Base-by-base conservation (phyloP, 805 yeast species). In the Sungouiozyma ichnusensis region DNA sequence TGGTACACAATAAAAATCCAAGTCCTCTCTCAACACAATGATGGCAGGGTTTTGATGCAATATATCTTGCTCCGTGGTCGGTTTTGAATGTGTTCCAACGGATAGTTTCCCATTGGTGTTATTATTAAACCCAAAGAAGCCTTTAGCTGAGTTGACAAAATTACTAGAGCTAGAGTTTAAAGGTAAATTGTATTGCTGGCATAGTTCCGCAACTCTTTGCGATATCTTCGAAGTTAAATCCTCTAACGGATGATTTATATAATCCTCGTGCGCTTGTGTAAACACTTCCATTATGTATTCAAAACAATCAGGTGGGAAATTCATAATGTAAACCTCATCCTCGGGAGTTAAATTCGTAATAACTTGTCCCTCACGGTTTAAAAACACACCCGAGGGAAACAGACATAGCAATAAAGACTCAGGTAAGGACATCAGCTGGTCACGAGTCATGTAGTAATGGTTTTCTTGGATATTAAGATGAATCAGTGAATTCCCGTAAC, bases 1-100 rank as follows among this genome's bases (percentile, higher is more conserved):
- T 2, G 96, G 94, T 15, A 92, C 79, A 48, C 94, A 85, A 62
- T 88, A 92, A 63, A 76, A 92, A 58, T 92, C 98, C 50, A 92
- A 71, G 62, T 92, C 98, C 60, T 92, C 98, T 48, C 97, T 71
- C 42, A 92, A 69, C 3, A 90, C 96, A 43, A 92, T 86, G 36
- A 92, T 80, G 1, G 95, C 81, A 0, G 97, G 98, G 50, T 85
- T 83, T 46, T 77, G 78, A 48, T 76, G 78, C 47, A 88, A 66
- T 3, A 87, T 76, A 37, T 76, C 79, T 2, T 81, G 74, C 46
- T 77, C 81, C 8, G 19, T 31, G 13, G 40, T 24, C 9, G 29
- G 29, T 24, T 24, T 24, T 7, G 9, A 6, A 24, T 6, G 9
- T 11, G 6, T 6, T 7, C 29, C 11, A 24, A 6, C 29, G 29